Base-by-base conservation (phyloP, 169 alveolate genomes). In the Babesia sp. region DNA sequence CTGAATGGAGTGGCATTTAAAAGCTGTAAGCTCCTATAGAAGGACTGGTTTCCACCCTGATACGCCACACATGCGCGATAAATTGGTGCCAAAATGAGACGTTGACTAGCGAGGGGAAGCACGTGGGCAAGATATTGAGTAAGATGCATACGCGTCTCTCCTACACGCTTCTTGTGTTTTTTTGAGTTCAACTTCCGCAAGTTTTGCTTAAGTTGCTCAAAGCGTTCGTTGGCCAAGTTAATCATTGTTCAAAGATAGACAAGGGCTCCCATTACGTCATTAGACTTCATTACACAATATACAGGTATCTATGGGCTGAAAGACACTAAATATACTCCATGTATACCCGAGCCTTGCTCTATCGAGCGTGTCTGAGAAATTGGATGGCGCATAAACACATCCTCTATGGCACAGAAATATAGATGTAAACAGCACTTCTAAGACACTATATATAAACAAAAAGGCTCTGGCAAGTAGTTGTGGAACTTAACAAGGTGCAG, bases 61-160 rank as follows among this genome's bases (percentile, higher is more conserved):
- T 33, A 44, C 18, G 71, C 46, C 42, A 63, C 48, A 28, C 73
- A 57, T 7, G 70, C 14, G 71, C 89, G 56, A 54, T 60, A 57
- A 39, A 81, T 46, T 1, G 89, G 89, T 2, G 89, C 68, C 60
- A 81, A 37, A 24, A 81, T 14, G 7, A 81, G 53, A 4, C 84
- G 59, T 31, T 72, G 84, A 3, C 73, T 29, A 12, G 89, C 54
- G 44, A 72, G 33, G 12, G 89, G 89, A 1, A 81, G 55, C 24
- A 55, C 80, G 63, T 81, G 89, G n/a, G 89, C 53, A 24, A 72
- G 20, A 31, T 72, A 81, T 50, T 71, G 84, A 1, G 89, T 71
- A 16, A 72, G 45, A 29, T 71, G 71, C 36, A 81, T 29, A 39
- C 89, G 76, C 11, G 72, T 18, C 41, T 81, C 84, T 9, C 78